These are phyloP conservation scores for Mycena maculata DNA, from an alignment of 768 basidiomycete genomes.

Conservation along the genomic window DNA sequence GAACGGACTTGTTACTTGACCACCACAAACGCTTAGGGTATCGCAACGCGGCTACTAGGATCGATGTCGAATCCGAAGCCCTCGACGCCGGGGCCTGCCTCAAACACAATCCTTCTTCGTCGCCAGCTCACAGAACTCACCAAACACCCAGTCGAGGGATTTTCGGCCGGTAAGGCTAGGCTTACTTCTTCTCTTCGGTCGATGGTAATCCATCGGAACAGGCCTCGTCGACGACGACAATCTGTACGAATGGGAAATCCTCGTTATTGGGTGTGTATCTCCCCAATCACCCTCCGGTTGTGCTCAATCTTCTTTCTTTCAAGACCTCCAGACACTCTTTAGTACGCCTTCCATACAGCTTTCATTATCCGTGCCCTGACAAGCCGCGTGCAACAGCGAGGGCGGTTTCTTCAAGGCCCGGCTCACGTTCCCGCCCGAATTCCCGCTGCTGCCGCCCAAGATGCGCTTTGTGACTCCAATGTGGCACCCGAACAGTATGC, in stretches of 20 bases:
- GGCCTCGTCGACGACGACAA: conserved; percentile 96
- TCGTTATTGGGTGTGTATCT: conserved; percentile 86
- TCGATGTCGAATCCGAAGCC: conserved; percentile 63
- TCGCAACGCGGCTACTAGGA: conserved; percentile 1
- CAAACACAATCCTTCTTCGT: conserved; percentile 75
- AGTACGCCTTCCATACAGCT: conserved; percentile 61
- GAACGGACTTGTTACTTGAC: conserved; percentile 17
- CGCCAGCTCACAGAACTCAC: conserved; percentile 87
- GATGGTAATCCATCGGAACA: conserved; percentile 48
- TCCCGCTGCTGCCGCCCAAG: conserved; percentile 91
- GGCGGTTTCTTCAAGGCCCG: conserved; percentile 96
- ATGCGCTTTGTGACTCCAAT: conserved; percentile 96
- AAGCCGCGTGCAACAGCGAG: conserved; percentile 66
- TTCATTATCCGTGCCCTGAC: conserved; percentile 18
- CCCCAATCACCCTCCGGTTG: conserved; percentile 9
- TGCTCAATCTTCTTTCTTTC: conserved; percentile 39
- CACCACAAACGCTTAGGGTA: conserved; percentile 4
- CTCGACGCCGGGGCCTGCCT: conserved; percentile 49
- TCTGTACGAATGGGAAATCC: conserved; percentile 95
- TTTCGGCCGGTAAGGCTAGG: conserved; percentile 82
- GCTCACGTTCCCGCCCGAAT: conserved; percentile 90
- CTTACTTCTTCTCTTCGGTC: conserved; percentile 37
- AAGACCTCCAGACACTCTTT: conserved; percentile 93
- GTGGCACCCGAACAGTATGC: conserved; percentile 97
- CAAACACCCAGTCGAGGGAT: conserved; percentile 94